Percentiles rank a stretch among this genome's conserved stretches.
phyloP scores from a whole-genome alignment of 2,329 filamentous ascomycete species.

The Tolypocladium nubicola region DNA sequence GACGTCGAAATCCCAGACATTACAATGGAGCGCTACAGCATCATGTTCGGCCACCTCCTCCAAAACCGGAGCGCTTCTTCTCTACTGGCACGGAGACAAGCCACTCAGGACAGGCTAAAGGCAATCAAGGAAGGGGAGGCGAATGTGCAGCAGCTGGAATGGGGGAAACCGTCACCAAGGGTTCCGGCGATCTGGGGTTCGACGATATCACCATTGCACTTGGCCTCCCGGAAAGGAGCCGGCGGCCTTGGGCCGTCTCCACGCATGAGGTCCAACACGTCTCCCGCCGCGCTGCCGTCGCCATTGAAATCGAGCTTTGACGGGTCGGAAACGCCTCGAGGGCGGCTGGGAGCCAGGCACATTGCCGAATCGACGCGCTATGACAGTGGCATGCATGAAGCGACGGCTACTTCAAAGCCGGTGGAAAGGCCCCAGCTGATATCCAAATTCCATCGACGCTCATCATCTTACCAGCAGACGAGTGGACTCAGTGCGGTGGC shows the following conservation, averaged over 20 bases:
- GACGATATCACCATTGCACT: conserved; percentile 34
- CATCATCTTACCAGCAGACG: neutral
- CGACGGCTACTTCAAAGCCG: neutral
- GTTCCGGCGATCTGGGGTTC: neutral
- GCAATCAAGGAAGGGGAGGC: conserved; percentile 21
- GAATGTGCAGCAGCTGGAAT: conserved; percentile 17
- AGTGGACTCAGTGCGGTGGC: neutral
- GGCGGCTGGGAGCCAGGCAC: neutral
- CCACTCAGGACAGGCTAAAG: conserved; percentile 46
- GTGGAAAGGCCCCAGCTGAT: conserved; percentile 5
- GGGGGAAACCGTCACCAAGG: conserved; percentile 25
- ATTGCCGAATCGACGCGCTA: conserved; percentile 1
- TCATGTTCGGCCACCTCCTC: conserved; percentile 80
- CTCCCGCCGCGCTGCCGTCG: conserved; percentile 36
- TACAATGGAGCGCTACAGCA: conserved; percentile 79
- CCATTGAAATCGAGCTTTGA: conserved; percentile 27
- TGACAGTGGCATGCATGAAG: neutral
- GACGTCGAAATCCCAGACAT: conserved; percentile 72
- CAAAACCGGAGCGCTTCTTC: conserved; percentile 26
- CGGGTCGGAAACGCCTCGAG: neutral
- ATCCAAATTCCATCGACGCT: conserved; percentile 8
- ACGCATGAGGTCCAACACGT: conserved; percentile 42
- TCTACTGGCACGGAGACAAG: conserved; percentile 47
- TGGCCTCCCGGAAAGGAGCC: neutral
- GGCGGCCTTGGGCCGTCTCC: conserved; percentile 21